Conservation (phyloP, 257 asterid genomes). For the Nicotiana sylvestris region DNA sequence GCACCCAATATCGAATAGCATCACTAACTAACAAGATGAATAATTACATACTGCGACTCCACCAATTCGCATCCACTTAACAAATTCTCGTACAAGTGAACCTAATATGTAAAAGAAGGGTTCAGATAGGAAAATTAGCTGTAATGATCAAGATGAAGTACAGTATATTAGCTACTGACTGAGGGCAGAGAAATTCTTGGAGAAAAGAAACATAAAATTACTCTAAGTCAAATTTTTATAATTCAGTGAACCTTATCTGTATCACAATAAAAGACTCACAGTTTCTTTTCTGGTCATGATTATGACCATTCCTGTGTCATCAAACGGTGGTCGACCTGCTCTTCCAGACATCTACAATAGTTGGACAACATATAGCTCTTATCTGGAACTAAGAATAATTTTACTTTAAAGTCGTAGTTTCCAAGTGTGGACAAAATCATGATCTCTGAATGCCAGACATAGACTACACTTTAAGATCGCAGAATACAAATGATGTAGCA, state of each 20-base stretch:
- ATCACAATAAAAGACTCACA: conserved; percentile 31
- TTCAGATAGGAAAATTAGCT: conserved; percentile 6
- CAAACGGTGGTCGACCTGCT: conserved; percentile 99
- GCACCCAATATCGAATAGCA: not conserved
- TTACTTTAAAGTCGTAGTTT: not conserved
- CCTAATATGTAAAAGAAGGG: conserved; percentile 39
- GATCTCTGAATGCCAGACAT: not conserved
- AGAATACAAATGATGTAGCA: not conserved
- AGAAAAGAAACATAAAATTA: not conserved
- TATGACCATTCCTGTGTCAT: conserved; percentile 89
- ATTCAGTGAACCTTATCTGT: not conserved
- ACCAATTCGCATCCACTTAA: conserved; percentile 93
- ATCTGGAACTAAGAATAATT: not conserved
- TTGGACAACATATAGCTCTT: conserved; percentile 12
- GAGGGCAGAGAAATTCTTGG: not conserved
- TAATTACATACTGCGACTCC: conserved; percentile 87
- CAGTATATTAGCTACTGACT: not conserved
- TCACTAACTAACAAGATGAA: conserved; percentile 20
- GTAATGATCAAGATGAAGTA: conserved; percentile 11
- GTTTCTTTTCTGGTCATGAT: conserved; percentile 98
- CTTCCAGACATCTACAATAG: conserved; percentile 92
- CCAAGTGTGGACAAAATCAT: conserved; percentile 1
- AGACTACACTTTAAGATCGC: not conserved
- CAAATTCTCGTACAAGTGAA: conserved; percentile 88
- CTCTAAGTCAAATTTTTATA: not conserved